phyloP scores from a whole-genome alignment of 495 filamentous ascomycete species.

The Parathielavia hyrcaniae region DNA sequence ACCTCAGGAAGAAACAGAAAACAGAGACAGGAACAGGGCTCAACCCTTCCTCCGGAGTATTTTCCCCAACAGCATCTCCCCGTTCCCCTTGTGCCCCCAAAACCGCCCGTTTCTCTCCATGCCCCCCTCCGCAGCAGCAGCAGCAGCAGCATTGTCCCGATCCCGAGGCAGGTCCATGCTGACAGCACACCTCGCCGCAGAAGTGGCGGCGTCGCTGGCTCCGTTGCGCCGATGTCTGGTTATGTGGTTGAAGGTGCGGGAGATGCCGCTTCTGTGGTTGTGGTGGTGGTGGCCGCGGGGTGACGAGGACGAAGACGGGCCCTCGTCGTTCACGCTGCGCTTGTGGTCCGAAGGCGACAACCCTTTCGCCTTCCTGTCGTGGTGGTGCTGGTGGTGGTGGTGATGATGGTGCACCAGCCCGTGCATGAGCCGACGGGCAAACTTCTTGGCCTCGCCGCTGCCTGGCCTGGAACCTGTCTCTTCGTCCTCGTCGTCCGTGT shows the following conservation, averaged over 20 bases:
- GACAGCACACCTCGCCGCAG: not conserved
- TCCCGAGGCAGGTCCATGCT: constrained; percentile 13
- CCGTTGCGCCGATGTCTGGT: not conserved
- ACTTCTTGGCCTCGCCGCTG: constrained; percentile 9
- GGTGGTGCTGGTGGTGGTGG: not conserved
- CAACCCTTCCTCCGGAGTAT: not conserved
- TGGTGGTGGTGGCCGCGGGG: not conserved
- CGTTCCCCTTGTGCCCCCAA: not conserved
- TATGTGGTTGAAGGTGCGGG: not conserved
- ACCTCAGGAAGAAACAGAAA: not conserved
- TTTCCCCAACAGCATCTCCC: not conserved
- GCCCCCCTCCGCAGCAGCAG: not conserved
- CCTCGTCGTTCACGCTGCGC: constrained; percentile 18
- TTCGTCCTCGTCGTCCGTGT: constrained; percentile 19
- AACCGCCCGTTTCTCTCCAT: not conserved
- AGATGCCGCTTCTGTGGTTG: not conserved
- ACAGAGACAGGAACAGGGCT: not conserved
- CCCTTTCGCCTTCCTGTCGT: not conserved
- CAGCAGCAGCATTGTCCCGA: not conserved
- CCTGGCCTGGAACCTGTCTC: not conserved
- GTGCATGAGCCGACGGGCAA: constrained; percentile 22
- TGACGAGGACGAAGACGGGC: not conserved
- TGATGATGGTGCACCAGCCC: constrained; percentile 10
- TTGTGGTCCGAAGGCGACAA: constrained; percentile 10
- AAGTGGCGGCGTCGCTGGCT: not conserved